Evolutionary conservation across 2,329 filamentous ascomycete species (phyloP).

Genomic region (Ascochyta pisi): DNA sequence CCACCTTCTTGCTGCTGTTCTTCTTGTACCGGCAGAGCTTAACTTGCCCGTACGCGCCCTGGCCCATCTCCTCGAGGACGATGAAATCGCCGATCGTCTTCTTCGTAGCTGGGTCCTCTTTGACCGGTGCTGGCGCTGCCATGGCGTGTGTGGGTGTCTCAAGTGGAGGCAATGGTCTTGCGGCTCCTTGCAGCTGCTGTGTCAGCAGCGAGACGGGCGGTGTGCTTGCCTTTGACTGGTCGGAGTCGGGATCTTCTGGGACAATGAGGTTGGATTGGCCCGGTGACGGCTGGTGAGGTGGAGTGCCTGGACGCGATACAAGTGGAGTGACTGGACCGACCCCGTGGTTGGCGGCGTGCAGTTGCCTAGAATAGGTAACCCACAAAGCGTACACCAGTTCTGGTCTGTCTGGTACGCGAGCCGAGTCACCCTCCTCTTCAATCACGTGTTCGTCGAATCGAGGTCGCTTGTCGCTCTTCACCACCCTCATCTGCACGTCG

Average conservation of each 20-base stretch:
- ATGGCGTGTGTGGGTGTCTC: constrained; percentile 17
- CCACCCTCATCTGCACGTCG: constrained; percentile 94
- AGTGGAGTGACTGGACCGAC: constrained; percentile 69
- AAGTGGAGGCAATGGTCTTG: constrained; percentile 53
- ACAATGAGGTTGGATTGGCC: constrained; percentile 64
- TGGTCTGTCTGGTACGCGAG: constrained; percentile 55
- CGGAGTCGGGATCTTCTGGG: constrained; percentile 44
- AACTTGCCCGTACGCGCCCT: constrained; percentile 96
- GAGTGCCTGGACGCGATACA: constrained; percentile 70
- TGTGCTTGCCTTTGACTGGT: constrained; percentile 44
- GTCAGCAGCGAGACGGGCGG: constrained; percentile 57
- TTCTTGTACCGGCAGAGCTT: constrained; percentile 90
- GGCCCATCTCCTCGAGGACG: constrained; percentile 97
- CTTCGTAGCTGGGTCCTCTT: constrained; percentile 58
- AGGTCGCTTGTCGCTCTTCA: constrained; percentile 74
- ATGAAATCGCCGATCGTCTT: constrained; percentile 89
- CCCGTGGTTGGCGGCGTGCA: constrained; percentile 75
- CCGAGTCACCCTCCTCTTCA: constrained; percentile 61
- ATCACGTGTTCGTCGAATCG: constrained; percentile 66
- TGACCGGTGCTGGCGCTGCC: constrained; percentile 21
- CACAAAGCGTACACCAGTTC: constrained; percentile 94
- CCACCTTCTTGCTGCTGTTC: constrained; percentile 77
- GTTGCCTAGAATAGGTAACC: constrained; percentile 94
- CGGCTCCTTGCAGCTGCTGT: constrained; percentile 59
- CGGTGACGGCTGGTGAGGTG: constrained; percentile 79